Evolutionary conservation across 2,329 filamentous ascomycete genomes (phyloP).

Genomic region (Colletotrichum australisinense): DNA sequence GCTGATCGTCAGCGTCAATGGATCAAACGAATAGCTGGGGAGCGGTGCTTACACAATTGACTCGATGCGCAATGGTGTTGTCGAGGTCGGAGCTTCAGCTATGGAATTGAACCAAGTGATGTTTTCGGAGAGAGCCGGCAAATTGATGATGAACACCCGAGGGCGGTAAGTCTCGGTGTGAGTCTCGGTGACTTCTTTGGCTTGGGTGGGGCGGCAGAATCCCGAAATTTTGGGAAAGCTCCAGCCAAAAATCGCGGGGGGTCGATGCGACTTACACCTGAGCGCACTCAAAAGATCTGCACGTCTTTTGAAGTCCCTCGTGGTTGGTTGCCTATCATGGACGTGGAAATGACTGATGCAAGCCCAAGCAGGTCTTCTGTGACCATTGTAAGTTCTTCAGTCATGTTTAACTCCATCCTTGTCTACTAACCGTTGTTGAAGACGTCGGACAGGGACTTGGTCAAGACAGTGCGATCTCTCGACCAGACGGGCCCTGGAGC

Average conservation of each 20-base stretch:
- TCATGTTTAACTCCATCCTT: neutral
- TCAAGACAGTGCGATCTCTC: slow-evolving; percentile 65
- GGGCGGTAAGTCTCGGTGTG: slow-evolving; percentile 54
- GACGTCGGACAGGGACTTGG: slow-evolving; percentile 50
- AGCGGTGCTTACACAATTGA: slow-evolving; percentile 28
- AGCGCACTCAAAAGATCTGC: neutral
- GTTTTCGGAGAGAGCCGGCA: slow-evolving; percentile 46
- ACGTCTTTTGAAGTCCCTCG: neutral
- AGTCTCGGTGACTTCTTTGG: slow-evolving; percentile 35
- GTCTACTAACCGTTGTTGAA: slow-evolving; percentile 23
- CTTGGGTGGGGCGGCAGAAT: slow-evolving; percentile 55
- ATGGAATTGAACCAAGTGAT: slow-evolving; percentile 34
- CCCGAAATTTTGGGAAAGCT: slow-evolving; percentile 53
- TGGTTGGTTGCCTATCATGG: slow-evolving; percentile 23
- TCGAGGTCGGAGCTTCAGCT: slow-evolving; percentile 29
- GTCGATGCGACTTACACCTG: neutral
- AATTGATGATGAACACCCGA: slow-evolving; percentile 48
- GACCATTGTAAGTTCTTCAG: slow-evolving; percentile 16
- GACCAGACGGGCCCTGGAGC: slow-evolving; percentile 61
- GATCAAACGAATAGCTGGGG: neutral
- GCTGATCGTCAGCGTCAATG: slow-evolving; percentile 39
- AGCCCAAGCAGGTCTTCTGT: slow-evolving; percentile 8
- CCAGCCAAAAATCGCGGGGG: slow-evolving; percentile 25
- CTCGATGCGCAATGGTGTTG: slow-evolving; percentile 32
- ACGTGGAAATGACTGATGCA: slow-evolving; percentile 31